Base-by-base conservation (phyloP, 2,329 filamentous ascomycete species). In the Nemania serpens region DNA sequence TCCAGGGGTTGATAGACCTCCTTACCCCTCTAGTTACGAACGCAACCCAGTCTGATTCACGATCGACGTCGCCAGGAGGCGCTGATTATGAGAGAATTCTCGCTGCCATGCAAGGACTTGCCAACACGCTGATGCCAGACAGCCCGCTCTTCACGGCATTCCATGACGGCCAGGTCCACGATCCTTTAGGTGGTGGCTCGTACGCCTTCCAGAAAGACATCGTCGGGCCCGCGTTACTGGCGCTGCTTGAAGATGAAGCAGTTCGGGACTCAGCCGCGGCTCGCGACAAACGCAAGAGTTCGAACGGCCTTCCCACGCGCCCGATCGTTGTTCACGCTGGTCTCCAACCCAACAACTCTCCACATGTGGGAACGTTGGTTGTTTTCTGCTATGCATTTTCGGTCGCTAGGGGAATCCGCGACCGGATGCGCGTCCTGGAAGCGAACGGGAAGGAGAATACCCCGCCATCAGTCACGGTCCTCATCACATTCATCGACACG, bases 181-280 rank as follows among this genome's bases (percentile, higher is more conserved):
- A 58, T 42, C 48, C 55, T 3, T 25, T 58, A 15, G 55, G 42
- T 11, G 55, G 48, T 18, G 55, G 55, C 29, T 17, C 41, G 13
- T 53, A 58, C 36, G 55, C 49, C 37, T 58, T 53, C 43, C 41
- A 58, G 25, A 58, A 53, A 5, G 55, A 53, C 43, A 42, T 58
- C 20, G 42, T 29, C 7, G 34, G 18, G 20, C 55, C 55, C 1
- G 13, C 53, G 20, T 33, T 58, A n/a, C 55, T 12, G 13, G 55
- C 55, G 15, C 20, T 58, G 25, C 29, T 48, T 13, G 22, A 46
- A 17, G 49, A 58, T 25, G 55, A 58, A 53, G 25, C 25, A 29
- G 25, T 7, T 7, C 7, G 25, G 25, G 25, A 29, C 25, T 29
- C 25, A 7, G 25, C 7, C 25, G 3, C 7, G 25, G 25, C 25